Conservation (phyloP, 805 yeast genomes). For the Cyberlindnera americana region DNA sequence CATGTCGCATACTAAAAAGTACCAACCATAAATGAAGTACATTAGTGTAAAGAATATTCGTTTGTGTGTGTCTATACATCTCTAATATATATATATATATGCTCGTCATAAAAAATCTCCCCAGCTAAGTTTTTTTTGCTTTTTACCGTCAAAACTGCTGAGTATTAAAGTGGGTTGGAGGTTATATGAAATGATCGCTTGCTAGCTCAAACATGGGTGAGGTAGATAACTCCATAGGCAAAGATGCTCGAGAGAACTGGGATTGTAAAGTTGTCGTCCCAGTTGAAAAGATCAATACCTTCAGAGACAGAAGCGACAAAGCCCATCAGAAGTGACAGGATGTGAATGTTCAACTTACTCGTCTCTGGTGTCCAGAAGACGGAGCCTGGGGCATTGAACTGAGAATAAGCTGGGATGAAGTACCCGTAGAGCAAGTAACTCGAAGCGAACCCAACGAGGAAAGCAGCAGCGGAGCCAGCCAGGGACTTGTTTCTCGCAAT, state of each 20-base stretch:
- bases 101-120: neutral
- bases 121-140: no score
- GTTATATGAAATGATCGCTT: no score
- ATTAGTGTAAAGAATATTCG: no score
- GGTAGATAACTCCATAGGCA: conserved; percentile 45
- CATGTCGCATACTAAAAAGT: no score
- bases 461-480: conserved; percentile 90
- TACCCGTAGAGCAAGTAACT: conserved; percentile 68
- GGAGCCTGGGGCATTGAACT: conserved; percentile 51
- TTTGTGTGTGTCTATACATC: neutral
- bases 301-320: conserved; percentile 84
- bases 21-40: no score
- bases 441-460: conserved; percentile 62
- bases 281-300: conserved; percentile 66
- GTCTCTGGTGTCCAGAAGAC: conserved; percentile 64
- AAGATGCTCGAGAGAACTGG: conserved; percentile 80
- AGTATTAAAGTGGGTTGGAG: no score
- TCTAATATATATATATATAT: no score
- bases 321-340: conserved; percentile 63
- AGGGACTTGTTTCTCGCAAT: conserved; percentile 72
- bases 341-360: conserved; percentile 50
- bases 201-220: conserved; percentile 27
- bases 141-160: no score
- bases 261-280: conserved; percentile 94
- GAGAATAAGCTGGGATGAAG: conserved; percentile 60